Conservation (phyloP, 257 asterid species). For the Ophiorrhiza pumila region DNA sequence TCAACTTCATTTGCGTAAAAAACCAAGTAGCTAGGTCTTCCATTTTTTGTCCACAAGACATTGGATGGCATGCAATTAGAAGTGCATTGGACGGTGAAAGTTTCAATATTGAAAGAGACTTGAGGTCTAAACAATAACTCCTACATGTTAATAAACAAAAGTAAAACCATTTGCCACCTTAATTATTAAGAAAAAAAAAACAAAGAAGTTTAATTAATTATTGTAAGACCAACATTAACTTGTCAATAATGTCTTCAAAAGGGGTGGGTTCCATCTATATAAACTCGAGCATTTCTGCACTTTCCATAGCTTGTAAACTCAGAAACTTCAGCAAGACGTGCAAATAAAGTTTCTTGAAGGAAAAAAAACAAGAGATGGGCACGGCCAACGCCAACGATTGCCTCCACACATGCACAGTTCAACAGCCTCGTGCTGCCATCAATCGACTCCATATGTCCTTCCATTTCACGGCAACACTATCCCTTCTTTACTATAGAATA, state of each 20-base stretch:
- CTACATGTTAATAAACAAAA: neutral
- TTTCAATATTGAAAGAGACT: neutral
- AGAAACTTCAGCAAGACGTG: too few species aligned
- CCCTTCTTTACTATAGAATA: constrained; percentile 57
- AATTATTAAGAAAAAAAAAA: too few species aligned
- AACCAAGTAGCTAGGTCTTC: too few species aligned
- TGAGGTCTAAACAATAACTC: neutral
- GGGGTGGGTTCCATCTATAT: neutral
- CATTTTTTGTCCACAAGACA: neutral
- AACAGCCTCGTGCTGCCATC: constrained; percentile 50
- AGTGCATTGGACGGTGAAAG: neutral
- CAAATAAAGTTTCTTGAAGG: too few species aligned
- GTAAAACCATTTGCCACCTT: neutral
- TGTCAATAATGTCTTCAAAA: neutral
- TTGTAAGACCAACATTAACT: neutral
- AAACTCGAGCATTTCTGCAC: neutral
- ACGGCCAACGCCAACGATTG: constrained; percentile 13
- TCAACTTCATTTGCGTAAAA: too few species aligned
- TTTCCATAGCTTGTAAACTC: neutral
- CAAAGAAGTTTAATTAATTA: neutral
- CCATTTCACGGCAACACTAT: constrained; percentile 45
- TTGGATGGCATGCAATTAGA: neutral
- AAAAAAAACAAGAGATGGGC: too few species aligned
- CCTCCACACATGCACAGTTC: constrained; percentile 63
- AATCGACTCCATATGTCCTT: constrained; percentile 57